Evolutionary conservation across 345 rosid genomes (phyloP).

Genomic region (Noccaea bulbosa): DNA sequence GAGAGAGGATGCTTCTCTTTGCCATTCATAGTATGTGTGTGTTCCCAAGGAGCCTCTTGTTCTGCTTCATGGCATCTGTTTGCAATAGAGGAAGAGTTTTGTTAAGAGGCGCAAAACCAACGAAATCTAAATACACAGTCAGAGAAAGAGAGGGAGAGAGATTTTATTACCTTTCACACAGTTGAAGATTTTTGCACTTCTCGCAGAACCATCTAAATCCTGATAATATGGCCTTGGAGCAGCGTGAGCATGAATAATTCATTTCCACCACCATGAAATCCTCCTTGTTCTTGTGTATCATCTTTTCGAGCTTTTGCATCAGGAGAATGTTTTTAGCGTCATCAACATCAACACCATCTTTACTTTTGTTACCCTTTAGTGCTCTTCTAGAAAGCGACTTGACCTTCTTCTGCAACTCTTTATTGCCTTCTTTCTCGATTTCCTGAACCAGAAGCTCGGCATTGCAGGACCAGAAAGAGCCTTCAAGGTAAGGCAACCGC

Average conservation of each 20-base stretch:
- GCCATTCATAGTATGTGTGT: conserved; percentile 37
- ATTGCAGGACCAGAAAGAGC: conserved; percentile 55
- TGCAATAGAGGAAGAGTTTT: not conserved
- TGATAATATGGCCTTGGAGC: conserved; percentile 53
- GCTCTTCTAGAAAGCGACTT: conserved; percentile 35
- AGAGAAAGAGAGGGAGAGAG: not conserved
- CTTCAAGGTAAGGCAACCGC: conserved; percentile 64
- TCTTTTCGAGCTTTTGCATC: conserved; percentile 62
- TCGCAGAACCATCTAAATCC: conserved; percentile 63
- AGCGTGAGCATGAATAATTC: conserved; percentile 58
- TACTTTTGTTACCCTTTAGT: conserved; percentile 39
- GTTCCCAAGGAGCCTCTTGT: conserved; percentile 35
- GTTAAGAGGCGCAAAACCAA: not conserved
- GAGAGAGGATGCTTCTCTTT: conserved; percentile 57
- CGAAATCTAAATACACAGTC: not conserved
- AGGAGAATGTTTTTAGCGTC: conserved; percentile 53
- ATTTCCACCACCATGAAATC: conserved; percentile 62
- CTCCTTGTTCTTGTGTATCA: conserved; percentile 54
- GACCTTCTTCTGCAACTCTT: conserved; percentile 34
- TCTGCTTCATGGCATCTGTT: conserved; percentile 60
- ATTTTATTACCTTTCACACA: conserved; percentile 60
- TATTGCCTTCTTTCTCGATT: conserved; percentile 38
- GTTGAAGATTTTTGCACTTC: conserved; percentile 64
- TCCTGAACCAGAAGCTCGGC: conserved; percentile 47
- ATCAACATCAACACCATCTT: conserved; percentile 27